These are phyloP conservation scores for Jamesozyma piceae DNA, from an alignment of 805 yeast species.

Conservation along the genomic window DNA sequence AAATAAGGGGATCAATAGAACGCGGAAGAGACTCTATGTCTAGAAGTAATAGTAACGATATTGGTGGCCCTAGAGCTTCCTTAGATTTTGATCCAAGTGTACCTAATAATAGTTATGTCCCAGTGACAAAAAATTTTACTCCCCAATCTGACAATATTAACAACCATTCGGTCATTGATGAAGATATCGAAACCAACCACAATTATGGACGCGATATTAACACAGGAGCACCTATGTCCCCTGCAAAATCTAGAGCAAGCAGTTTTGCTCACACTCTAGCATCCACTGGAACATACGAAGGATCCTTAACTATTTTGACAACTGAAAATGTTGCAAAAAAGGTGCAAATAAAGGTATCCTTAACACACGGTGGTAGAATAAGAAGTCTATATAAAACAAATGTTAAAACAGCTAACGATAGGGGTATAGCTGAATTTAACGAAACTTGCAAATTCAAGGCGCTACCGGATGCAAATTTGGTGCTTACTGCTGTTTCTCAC, in stretches of 20 bases:
- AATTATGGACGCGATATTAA: constrained; percentile 1
- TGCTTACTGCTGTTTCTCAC: constrained; percentile 53
- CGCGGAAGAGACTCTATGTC: not conserved
- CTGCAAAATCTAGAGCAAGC: constrained; percentile 10
- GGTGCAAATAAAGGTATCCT: constrained; percentile 45
- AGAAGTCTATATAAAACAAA: constrained; percentile 62
- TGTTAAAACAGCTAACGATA: constrained; percentile 39
- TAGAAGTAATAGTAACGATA: not conserved
- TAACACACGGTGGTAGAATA: constrained; percentile 37
- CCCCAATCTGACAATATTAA: not conserved
- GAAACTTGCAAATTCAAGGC: constrained; percentile 58
- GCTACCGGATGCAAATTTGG: constrained; percentile 47
- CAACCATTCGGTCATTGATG: constrained; percentile 1
- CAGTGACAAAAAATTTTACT: constrained; percentile 12
- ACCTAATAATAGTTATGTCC: constrained; percentile 25
- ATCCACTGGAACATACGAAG: constrained; percentile 35
- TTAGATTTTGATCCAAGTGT: constrained; percentile 21
- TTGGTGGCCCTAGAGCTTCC: not conserved
- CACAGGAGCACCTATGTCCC: not conserved
- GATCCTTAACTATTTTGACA: constrained; percentile 42
- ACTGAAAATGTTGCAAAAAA: constrained; percentile 36
- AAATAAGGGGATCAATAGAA: constrained; percentile 8
- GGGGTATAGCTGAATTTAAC: constrained; percentile 43
- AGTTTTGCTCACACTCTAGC: constrained; percentile 25
- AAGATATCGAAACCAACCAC: not conserved